These are phyloP conservation scores for Neocatenulostroma microsporum DNA, from an alignment of 2,329 filamentous ascomycete genomes.

Conservation along the genomic window DNA sequence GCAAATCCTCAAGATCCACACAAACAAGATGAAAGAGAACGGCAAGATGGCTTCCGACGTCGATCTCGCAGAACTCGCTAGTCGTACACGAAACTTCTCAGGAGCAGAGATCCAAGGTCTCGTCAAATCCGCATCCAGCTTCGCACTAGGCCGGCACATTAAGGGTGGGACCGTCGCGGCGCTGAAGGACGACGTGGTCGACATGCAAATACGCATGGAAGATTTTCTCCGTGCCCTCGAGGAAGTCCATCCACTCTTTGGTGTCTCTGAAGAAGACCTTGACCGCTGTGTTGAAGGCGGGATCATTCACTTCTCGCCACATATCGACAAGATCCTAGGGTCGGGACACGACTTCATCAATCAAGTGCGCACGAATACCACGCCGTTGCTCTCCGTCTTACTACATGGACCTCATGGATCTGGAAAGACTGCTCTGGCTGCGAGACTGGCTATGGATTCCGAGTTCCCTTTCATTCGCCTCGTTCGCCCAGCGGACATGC, in stretches of 20 bases:
- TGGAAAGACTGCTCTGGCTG: slow-evolving; percentile 87
- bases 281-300: slow-evolving; percentile 66
- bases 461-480: slow-evolving; percentile 91
- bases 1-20: slow-evolving; percentile 89
- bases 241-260: slow-evolving; percentile 89
- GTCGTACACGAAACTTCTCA: slow-evolving; percentile 88
- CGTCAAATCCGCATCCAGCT: slow-evolving; percentile 85
- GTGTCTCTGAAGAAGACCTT: slow-evolving; percentile 85
- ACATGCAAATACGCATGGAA: slow-evolving; percentile 75
- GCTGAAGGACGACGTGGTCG: slow-evolving; percentile 70
- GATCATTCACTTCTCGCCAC: slow-evolving; percentile 70
- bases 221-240: slow-evolving; percentile 81
- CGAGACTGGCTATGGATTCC: slow-evolving; percentile 76
- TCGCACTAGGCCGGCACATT: slow-evolving; percentile 83
- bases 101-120: slow-evolving; percentile 89
- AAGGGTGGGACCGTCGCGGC: slow-evolving; percentile 79
- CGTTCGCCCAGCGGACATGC: slow-evolving; percentile 73
- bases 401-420: slow-evolving; percentile 76
- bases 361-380: slow-evolving; percentile 63
- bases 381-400: slow-evolving; percentile 68
- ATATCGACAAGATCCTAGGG: slow-evolving; percentile 67
- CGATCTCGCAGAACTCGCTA: slow-evolving; percentile 69
- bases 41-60: slow-evolving; percentile 67
- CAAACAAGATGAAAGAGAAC: slow-evolving; percentile 69
- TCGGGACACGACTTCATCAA: slow-evolving; percentile 72